Percentiles rank a stretch among this genome's conserved stretches.
phyloP scores from a whole-genome alignment of 2,329 filamentous ascomycete species.

The Cercospora berteroae region DNA sequence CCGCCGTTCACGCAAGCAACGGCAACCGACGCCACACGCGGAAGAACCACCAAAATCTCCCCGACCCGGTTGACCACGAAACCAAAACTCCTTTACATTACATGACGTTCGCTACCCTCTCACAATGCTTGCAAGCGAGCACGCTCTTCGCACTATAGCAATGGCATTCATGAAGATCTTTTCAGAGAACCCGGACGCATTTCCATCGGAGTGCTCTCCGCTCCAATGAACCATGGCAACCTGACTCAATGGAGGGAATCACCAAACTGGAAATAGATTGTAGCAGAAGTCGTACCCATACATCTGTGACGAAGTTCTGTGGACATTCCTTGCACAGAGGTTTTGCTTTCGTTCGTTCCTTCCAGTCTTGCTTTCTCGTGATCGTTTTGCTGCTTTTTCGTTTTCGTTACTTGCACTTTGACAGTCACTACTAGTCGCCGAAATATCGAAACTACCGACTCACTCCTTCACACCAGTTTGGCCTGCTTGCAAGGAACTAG shows the following conservation, averaged over 20 bases:
- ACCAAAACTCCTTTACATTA: not conserved
- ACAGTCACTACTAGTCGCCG: not conserved
- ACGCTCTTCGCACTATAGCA: not conserved
- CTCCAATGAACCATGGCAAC: not conserved
- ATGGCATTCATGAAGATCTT: not conserved
- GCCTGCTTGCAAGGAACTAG: not conserved
- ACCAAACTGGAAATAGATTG: not conserved
- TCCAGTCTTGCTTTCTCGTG: not conserved
- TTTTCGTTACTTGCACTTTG: not conserved
- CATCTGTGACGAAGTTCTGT: not conserved
- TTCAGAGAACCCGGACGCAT: not conserved
- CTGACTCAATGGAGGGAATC: not conserved
- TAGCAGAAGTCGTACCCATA: not conserved
- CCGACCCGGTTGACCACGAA: not conserved
- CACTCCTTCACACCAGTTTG: not conserved
- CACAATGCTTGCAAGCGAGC: not conserved
- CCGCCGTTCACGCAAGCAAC: not conserved
- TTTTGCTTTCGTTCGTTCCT: not conserved
- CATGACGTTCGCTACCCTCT: not conserved
- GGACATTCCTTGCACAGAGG: not conserved
- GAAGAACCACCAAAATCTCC: not conserved
- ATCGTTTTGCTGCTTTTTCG: not conserved
- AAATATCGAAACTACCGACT: not conserved
- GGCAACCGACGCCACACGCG: not conserved
- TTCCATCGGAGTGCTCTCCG: not conserved